Evolutionary conservation across 2,329 filamentous ascomycete species (phyloP).

Genomic region (Aspergillus ruber): DNA sequence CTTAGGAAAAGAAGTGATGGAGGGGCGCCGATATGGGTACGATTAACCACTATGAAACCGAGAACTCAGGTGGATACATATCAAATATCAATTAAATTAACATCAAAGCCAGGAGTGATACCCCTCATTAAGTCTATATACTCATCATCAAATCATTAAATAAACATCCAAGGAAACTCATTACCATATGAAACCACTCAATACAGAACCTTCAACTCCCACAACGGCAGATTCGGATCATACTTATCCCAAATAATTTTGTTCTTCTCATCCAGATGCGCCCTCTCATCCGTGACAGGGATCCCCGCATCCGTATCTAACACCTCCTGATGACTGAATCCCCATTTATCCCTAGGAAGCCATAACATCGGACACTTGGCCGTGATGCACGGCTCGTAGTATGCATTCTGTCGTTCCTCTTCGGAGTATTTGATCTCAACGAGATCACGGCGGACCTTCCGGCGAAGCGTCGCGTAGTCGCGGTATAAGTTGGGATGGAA

Average conservation of each 20-base stretch:
- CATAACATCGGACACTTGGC: conserved; percentile 62
- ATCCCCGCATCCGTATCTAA: conserved; percentile 65
- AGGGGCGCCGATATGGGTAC: no score
- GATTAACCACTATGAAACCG: background rate
- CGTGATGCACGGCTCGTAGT: conserved; percentile 64
- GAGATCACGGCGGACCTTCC: conserved; percentile 57
- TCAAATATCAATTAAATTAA: no score
- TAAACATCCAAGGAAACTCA: background rate
- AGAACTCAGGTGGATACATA: no score
- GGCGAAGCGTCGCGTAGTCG: conserved; percentile 66
- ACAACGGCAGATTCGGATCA: conserved; percentile 51
- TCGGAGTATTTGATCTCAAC: conserved; percentile 55
- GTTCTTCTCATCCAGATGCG: conserved; percentile 63
- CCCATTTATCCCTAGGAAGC: conserved; percentile 70
- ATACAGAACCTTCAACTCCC: conserved; percentile 48
- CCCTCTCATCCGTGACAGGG: conserved; percentile 71
- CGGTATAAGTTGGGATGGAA: conserved; percentile 69
- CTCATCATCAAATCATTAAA: background rate
- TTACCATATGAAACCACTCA: conserved; percentile 14
- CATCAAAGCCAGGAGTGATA: background rate
- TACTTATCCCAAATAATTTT: conserved; percentile 57
- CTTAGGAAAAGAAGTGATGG: no score
- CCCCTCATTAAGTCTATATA: background rate
- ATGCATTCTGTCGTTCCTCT: conserved; percentile 59
- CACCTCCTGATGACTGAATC: conserved; percentile 70